These are phyloP conservation scores for Rhodotorula sp. DNA, from an alignment of 1,284 basidiomycete species.

Conservation along the genomic window DNA sequence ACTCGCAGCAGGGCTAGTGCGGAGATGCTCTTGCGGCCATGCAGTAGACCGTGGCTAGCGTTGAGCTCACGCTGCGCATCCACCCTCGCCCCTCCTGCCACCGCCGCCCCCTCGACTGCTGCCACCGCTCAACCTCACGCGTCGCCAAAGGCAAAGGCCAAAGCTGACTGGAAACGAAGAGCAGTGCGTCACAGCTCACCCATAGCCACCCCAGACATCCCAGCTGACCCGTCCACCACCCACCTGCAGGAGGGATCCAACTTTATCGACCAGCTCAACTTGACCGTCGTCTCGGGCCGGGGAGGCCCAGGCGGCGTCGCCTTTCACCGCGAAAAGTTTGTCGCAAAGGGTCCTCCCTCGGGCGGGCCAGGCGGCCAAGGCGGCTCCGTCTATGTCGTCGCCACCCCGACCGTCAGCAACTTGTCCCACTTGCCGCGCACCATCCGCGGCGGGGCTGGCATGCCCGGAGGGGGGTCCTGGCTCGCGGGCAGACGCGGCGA, in stretches of 20 bases:
- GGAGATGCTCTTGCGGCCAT: neutral
- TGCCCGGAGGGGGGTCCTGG: constrained; percentile 76
- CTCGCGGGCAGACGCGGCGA: constrained; percentile 72
- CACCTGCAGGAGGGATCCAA: constrained; percentile 36
- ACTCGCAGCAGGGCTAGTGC: too few species aligned
- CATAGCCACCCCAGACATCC: accelerated
- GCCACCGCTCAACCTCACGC: neutral
- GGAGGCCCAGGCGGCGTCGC: constrained; percentile 33
- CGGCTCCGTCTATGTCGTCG: constrained; percentile 78
- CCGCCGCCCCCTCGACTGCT: neutral
- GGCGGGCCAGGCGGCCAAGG: constrained; percentile 88
- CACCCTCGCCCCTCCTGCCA: neutral
- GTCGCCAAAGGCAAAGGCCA: constrained; percentile 14
- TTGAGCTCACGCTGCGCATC: neutral
- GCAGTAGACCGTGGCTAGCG: too few species aligned
- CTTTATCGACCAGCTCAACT: constrained; percentile 34
- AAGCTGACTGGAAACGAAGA: constrained; percentile 39
- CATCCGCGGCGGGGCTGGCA: constrained; percentile 66
- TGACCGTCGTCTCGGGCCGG: constrained; percentile 24
- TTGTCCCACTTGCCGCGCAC: constrained; percentile 70
- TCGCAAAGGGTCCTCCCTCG: constrained; percentile 80
- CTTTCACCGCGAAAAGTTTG: constrained; percentile 40
- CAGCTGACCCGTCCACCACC: too few species aligned
- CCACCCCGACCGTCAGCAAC: constrained; percentile 71
- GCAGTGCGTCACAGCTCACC: neutral